These are phyloP conservation scores for Carex myosuroides DNA, from an alignment of 176 grass and related monocot genomes.

Conservation along the genomic window DNA sequence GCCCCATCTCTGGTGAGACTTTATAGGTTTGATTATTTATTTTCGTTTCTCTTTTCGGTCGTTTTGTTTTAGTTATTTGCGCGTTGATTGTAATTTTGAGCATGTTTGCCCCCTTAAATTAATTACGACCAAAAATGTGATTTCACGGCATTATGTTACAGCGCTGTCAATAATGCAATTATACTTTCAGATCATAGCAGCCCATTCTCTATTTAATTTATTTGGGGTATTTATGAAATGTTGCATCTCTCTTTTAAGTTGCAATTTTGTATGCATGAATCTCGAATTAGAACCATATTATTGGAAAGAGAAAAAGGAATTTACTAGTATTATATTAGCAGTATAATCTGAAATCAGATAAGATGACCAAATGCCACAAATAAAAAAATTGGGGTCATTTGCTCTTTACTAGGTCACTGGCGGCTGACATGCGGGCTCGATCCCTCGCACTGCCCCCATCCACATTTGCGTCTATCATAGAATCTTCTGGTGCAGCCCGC, in stretches of 20 bases:
- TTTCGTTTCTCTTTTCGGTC: background rate
- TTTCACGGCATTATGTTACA: background rate
- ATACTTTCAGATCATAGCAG: background rate
- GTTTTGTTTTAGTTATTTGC: background rate
- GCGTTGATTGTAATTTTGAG: background rate
- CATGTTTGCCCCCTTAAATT: background rate
- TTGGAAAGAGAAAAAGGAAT: background rate
- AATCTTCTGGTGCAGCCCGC: conserved; percentile 61
- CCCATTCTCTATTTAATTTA: background rate
- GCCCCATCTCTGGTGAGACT: conserved; percentile 53
- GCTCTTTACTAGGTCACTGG: conserved; percentile 27
- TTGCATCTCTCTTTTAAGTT: background rate
- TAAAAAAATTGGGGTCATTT: background rate
- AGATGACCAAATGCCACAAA: background rate
- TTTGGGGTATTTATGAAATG: background rate
- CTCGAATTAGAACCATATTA: background rate
- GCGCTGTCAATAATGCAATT: background rate
- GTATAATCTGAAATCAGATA: background rate
- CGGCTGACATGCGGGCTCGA: conserved; percentile 60
- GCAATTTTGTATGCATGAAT: background rate
- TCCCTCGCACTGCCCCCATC: conserved; percentile 48
- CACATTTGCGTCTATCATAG: conserved; percentile 75
- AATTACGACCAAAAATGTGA: background rate
- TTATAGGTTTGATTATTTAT: background rate
- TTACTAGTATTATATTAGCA: background rate